A percentile compares a stretch with the other conserved stretches of the same genome.
phyloP scores from a whole-genome alignment of 2,329 filamentous ascomycete species.

The Colletotrichum falcatum region DNA sequence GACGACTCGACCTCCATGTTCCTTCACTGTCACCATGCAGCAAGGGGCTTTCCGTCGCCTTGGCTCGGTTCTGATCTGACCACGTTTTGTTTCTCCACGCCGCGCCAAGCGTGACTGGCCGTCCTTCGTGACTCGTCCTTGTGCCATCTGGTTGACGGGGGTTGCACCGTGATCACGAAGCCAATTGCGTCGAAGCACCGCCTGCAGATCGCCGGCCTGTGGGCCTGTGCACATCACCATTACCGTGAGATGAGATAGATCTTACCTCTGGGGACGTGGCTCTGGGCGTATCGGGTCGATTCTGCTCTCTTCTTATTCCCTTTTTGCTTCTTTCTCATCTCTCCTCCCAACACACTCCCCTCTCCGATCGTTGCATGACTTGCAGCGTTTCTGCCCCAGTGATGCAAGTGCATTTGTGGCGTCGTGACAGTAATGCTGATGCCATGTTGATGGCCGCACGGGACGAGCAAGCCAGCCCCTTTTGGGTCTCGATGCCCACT shows the following conservation, averaged over 20 bases:
- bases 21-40: not conserved
- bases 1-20: constrained; percentile 8
- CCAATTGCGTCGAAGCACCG: not conserved
- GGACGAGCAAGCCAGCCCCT: not conserved
- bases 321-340: no score
- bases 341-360: no score
- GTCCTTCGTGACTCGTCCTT: no score
- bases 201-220: constrained; percentile 5
- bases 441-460: not conserved
- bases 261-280: not conserved
- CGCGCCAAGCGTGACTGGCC: not conserved
- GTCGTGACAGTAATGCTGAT: not conserved
- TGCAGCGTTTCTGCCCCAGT: not conserved
- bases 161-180: not conserved
- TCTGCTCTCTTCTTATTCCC: not conserved
- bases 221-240: constrained; percentile 3
- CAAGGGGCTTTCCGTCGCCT: not conserved
- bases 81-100: not conserved
- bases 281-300: not conserved
- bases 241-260: not conserved
- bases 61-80: not conserved
- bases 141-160: not conserved
- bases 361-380: not conserved
- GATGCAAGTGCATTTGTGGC: not conserved
- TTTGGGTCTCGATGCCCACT: not conserved